Percentiles rank a stretch among this genome's conserved stretches.
These are phyloP conservation scores for Luffa aegyptiaca DNA, from an alignment of 306 rosid genomes.

Conservation along the genomic window DNA sequence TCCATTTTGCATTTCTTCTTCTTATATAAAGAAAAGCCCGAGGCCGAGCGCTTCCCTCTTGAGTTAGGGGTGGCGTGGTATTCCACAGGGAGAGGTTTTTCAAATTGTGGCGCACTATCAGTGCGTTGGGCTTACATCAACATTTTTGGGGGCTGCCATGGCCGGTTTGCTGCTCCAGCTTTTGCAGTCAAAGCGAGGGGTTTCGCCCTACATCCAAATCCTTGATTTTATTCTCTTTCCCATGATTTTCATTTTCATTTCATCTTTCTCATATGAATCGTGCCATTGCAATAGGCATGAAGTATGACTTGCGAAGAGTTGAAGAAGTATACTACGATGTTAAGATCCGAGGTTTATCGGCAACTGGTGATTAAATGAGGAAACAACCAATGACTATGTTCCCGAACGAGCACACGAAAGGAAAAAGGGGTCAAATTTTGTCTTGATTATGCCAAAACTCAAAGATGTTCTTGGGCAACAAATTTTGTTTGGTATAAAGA, in stretches of 20 bases:
- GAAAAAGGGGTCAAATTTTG: not conserved
- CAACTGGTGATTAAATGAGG: slow-evolving; percentile 20
- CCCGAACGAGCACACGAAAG: not conserved
- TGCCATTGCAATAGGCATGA: slow-evolving; percentile 56
- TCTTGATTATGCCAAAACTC: not conserved
- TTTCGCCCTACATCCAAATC: slow-evolving; percentile 21
- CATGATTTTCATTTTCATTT: not conserved
- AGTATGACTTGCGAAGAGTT: slow-evolving; percentile 78
- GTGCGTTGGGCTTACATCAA: slow-evolving; percentile 27
- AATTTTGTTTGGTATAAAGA: not conserved
- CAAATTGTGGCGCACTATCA: slow-evolving; percentile 20
- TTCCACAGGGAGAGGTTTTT: slow-evolving; percentile 39
- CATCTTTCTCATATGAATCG: not conserved
- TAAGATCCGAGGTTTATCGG: slow-evolving; percentile 75
- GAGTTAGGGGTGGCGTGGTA: slow-evolving; percentile 45
- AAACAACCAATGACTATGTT: not conserved
- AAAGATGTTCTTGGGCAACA: not conserved
- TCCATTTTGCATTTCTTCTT: not conserved
- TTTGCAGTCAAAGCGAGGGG: slow-evolving; percentile 16
- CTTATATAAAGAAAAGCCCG: slow-evolving; percentile 11
- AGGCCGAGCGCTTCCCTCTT: slow-evolving; percentile 45
- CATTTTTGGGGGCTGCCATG: slow-evolving; percentile 17
- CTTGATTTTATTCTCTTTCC: not conserved
- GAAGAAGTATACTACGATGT: slow-evolving; percentile 93
- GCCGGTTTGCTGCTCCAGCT: slow-evolving; percentile 14